These are phyloP conservation scores for Peniophora sp. DNA, from an alignment of 1,284 basidiomycete genomes.

Conservation along the genomic window DNA sequence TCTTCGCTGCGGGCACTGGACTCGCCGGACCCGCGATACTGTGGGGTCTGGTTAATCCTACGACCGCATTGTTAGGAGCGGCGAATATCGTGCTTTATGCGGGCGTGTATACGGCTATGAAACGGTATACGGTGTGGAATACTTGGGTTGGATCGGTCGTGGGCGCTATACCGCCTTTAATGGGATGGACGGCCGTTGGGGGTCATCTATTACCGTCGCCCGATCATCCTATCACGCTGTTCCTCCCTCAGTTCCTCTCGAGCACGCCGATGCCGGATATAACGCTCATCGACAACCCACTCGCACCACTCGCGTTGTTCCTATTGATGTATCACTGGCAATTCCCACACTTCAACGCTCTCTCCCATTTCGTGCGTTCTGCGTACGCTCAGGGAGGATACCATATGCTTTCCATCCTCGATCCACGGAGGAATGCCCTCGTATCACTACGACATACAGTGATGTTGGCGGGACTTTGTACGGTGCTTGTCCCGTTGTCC, in stretches of 20 bases:
- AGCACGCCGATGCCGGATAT: slow-evolving; percentile 30
- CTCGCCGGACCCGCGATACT: slow-evolving; percentile 73
- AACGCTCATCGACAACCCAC: slow-evolving; percentile 61
- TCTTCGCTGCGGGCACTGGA: slow-evolving; percentile 74
- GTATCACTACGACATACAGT: slow-evolving; percentile 83
- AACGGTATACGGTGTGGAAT: slow-evolving; percentile 83
- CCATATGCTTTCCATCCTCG: slow-evolving; percentile 83
- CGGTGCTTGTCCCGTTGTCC: slow-evolving; percentile 75
- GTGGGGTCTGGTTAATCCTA: slow-evolving; percentile 82
- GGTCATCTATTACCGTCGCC: slow-evolving; percentile 67
- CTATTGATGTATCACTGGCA: slow-evolving; percentile 94
- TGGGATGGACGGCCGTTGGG: slow-evolving; percentile 97
- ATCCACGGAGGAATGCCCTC: slow-evolving; percentile 76
- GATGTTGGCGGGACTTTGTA: slow-evolving; percentile 76
- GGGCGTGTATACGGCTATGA: slow-evolving; percentile 90
- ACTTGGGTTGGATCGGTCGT: slow-evolving; percentile 96
- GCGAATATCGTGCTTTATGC: slow-evolving; percentile 89
- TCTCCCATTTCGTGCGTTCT: slow-evolving; percentile 82
- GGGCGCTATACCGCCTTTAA: slow-evolving; percentile 89
- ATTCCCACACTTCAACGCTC: slow-evolving; percentile 96
- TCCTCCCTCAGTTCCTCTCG: slow-evolving; percentile 44
- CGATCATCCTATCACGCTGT: slow-evolving; percentile 46
- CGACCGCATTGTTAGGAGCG: slow-evolving; percentile 79
- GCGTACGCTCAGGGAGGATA: slow-evolving; percentile 95
- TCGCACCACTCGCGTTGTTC: slow-evolving; percentile 72